Evolutionary conservation across 2,329 filamentous ascomycete genomes (phyloP).

Genomic region (Pyrenophora tritici-repentis): DNA sequence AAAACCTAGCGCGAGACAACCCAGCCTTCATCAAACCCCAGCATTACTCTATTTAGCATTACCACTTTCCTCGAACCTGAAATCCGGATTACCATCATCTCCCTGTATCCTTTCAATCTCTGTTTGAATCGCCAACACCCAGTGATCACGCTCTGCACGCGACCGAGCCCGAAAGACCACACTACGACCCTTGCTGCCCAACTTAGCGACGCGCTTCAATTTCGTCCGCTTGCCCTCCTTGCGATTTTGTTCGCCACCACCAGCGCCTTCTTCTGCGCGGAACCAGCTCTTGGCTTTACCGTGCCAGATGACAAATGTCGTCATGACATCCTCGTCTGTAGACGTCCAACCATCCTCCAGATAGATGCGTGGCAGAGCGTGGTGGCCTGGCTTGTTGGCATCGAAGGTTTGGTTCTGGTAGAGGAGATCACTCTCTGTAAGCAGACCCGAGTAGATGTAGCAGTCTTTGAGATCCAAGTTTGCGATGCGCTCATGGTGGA

Average conservation of each 20-base stretch:
- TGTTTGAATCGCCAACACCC: conserved; percentile 68
- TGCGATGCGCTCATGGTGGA: conserved; percentile 65
- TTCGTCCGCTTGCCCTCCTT: conserved; percentile 53
- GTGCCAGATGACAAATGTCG: conserved; percentile 70
- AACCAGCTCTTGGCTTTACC: conserved; percentile 63
- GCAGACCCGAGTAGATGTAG: conserved; percentile 68
- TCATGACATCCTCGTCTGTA: conserved; percentile 68
- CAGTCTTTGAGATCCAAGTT: conserved; percentile 65
- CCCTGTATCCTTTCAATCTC: conserved; percentile 66
- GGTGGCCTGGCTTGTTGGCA: conserved; percentile 63
- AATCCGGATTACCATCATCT: conserved; percentile 53
- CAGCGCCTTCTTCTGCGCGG: conserved; percentile 44
- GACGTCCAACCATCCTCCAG: conserved; percentile 65
- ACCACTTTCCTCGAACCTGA: conserved; percentile 34
- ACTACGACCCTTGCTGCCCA: conserved; percentile 65
- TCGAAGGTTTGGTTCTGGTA: conserved; percentile 69
- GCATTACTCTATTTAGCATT: conserved; percentile 1
- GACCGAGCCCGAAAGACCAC: conserved; percentile 70
- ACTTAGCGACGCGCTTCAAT: conserved; percentile 63
- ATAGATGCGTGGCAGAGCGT: conserved; percentile 64
- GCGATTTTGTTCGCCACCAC: conserved; percentile 30
- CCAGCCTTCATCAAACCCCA: not conserved
- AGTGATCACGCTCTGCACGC: conserved; percentile 68
- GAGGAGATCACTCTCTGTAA: conserved; percentile 66
- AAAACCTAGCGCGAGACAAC: not conserved